A percentile compares a stretch with the other conserved stretches of the same genome.
Conservation (phyloP, 2,329 filamentous ascomycete genomes). For the Exophiala bonariae region DNA sequence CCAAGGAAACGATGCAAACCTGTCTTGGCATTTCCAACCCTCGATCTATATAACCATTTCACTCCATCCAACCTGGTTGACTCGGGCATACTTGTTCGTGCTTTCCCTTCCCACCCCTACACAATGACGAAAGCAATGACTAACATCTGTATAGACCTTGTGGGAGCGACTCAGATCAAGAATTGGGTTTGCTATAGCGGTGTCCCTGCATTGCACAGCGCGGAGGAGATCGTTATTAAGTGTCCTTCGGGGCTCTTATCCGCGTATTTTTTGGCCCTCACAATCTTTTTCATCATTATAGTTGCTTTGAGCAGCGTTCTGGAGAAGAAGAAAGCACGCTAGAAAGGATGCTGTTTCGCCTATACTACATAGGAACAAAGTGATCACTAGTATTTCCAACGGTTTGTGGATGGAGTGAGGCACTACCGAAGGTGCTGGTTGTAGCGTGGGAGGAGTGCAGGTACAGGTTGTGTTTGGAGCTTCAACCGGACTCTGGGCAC, state of each 20-base stretch:
- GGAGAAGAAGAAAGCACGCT: neutral
- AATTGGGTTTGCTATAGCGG: constrained; percentile 3
- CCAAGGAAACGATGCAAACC: too few relatives aligned
- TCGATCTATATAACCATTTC: too few relatives aligned
- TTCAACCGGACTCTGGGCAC: too few relatives aligned
- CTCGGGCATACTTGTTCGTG: too few relatives aligned
- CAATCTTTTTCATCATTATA: neutral
- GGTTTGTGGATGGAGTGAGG: neutral
- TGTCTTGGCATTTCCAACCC: too few relatives aligned
- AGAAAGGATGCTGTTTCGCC: neutral
- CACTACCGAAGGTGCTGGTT: neutral
- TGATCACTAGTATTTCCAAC: neutral
- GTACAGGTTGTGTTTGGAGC: neutral
- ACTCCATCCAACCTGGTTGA: too few relatives aligned
- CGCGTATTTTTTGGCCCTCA: neutral
- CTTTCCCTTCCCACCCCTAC: neutral
- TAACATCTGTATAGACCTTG: too few relatives aligned
- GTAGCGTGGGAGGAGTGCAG: neutral
- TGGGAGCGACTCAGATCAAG: neutral
- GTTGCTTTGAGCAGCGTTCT: neutral
- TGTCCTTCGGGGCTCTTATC: neutral
- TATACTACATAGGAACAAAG: neutral
- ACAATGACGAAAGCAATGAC: too few relatives aligned
- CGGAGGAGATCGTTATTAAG: neutral
- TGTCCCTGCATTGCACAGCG: constrained; percentile 7